Evolutionary conservation across 1,284 basidiomycete species (phyloP), one percentile per base, ranked within the genome.

Genomic region (Termitomyces sp.): DNA sequence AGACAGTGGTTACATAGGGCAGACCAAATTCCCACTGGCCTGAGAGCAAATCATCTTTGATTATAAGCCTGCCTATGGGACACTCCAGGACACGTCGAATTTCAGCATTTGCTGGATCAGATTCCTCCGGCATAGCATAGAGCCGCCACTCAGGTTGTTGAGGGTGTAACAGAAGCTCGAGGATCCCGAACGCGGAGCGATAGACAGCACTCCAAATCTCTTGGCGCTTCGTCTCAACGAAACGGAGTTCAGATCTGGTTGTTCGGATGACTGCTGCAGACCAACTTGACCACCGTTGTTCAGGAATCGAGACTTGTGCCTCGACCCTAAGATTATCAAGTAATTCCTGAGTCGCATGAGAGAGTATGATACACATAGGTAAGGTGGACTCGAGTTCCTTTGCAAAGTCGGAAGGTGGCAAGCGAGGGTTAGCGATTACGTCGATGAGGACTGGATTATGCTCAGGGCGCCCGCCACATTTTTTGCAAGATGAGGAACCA

Each of bases 401-500:
- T 26, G 86, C 83, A 65, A 97, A 97, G 5, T 79, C 74, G 19
- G 79, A 77, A 0, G 94, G 93, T 13, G 79, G 74, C 6, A 90
- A 67, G 17, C 89, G 82, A 17, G 79, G 73, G 39, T 79, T 63
- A 1, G 71, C 64, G 2, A 59, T 63, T 28, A 81, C 64, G 58
- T 87, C 80, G 59, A 91, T 74, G 2, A 72, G 68, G 31, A 71
- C 65, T 60, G 86, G 86, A 59, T 86, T 86, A 68, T 98, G 94
- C 61, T 93, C 88, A 0, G 95, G 95, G 55, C 92, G 84, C 24
- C 93, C 94, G 41, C 91, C 91, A 65, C 94, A 97, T 61, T 84
- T 86, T 59, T 81, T 80, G 72, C 94, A 98, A 21, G 89, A 87
- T 8, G 92, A 84, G 15, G 85, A 83, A 12, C 82, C 83, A 65